Conservation (phyloP, 257 asterid species). For the Lantana camara region DNA sequence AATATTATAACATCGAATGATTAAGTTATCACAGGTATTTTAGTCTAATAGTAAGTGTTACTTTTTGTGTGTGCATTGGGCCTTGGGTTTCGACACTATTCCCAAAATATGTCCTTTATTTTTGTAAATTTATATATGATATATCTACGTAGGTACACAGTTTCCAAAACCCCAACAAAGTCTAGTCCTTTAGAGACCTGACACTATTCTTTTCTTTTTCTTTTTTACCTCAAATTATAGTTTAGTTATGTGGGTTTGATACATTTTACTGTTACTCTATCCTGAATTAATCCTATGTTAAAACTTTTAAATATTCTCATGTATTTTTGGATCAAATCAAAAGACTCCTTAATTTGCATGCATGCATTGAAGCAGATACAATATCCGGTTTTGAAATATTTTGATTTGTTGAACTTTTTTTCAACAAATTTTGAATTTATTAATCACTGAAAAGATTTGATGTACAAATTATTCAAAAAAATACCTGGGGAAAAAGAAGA, state of each 20-base stretch:
- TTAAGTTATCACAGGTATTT: neutral
- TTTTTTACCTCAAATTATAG: neutral
- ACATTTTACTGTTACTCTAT: no score
- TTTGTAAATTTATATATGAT: neutral
- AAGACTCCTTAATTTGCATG: no score
- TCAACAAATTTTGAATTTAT: no score
- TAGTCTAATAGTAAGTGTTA: neutral
- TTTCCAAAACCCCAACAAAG: constrained; percentile 28
- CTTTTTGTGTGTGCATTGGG: constrained; percentile 12
- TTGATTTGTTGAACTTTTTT: no score
- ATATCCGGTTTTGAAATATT: no score
- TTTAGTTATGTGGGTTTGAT: neutral
- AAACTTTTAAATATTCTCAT: no score
- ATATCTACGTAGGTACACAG: constrained; percentile 10
- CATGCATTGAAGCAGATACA: no score
- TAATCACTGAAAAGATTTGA: no score
- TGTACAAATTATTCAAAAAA: no score
- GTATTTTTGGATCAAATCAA: no score
- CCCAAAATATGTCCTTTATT: constrained; percentile 31
- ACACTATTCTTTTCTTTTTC: constrained; percentile 9
- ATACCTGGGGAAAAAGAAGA: no score
- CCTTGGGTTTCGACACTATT: constrained; percentile 37
- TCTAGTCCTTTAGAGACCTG: constrained; percentile 39
- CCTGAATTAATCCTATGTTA: no score
- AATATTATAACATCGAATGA: neutral